phyloP scores from a whole-genome alignment of 805 yeast genomes.

The Lipomyces orientalis region DNA sequence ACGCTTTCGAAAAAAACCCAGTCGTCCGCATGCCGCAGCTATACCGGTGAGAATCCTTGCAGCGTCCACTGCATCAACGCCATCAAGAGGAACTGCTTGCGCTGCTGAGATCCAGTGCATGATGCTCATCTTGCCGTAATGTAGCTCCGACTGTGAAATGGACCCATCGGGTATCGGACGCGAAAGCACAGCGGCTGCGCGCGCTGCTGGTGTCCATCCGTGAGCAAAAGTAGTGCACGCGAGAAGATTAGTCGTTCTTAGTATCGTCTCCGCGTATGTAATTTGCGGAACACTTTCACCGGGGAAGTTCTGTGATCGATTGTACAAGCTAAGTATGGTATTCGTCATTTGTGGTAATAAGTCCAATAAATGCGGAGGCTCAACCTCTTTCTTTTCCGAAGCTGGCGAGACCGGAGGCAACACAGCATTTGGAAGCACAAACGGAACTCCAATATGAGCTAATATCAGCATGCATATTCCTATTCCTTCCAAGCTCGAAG shows the following conservation, averaged over 20 bases:
- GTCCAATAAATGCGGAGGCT: slow-evolving; percentile 35
- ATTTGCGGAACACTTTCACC: slow-evolving; percentile 84
- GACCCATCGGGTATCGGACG: slow-evolving; percentile 39
- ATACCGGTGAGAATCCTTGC: slow-evolving; percentile 64
- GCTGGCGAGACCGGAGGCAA: slow-evolving; percentile 26
- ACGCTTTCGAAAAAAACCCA: slow-evolving; percentile 69
- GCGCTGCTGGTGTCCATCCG: slow-evolving; percentile 51
- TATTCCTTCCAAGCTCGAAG: slow-evolving; percentile 81
- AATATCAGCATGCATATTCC: slow-evolving; percentile 69
- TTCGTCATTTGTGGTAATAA: slow-evolving; percentile 37
- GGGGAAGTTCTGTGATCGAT: slow-evolving; percentile 58
- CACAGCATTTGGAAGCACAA: slow-evolving; percentile 46
- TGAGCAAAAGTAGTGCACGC: slow-evolving; percentile 57
- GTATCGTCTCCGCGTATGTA: slow-evolving; percentile 72
- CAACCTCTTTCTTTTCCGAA: slow-evolving; percentile 14
- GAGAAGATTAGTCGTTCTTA: slow-evolving; percentile 69
- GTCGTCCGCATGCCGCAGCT: slow-evolving; percentile 64
- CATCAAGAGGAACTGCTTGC: slow-evolving; percentile 31
- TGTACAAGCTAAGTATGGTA: slow-evolving; percentile 46
- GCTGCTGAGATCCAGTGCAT: slow-evolving; percentile 33
- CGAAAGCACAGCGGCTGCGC: slow-evolving; percentile 55
- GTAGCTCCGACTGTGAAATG: slow-evolving; percentile 11
- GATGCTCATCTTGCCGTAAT: slow-evolving; percentile 36
- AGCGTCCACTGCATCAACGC: slow-evolving; percentile 36
- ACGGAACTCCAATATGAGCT: slow-evolving; percentile 60